Conservation (phyloP, 768 basidiomycete genomes). For the Suillus tomentosus region DNA sequence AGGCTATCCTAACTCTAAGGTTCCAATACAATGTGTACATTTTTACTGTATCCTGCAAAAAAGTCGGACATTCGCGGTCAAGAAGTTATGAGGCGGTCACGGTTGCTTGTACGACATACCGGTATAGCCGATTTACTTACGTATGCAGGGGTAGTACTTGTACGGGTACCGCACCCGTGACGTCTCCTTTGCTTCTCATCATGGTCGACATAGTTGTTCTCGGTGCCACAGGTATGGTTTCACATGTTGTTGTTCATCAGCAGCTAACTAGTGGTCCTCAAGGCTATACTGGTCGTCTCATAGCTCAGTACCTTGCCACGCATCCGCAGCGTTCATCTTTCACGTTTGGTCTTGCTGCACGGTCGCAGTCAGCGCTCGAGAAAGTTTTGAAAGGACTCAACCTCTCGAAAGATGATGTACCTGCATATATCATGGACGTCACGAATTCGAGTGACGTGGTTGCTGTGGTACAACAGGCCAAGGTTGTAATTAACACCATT, state of each 20-base stretch:
- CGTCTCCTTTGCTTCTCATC: slow-evolving; percentile 7
- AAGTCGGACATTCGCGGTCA: background rate
- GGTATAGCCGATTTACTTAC: background rate
- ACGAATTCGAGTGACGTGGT: slow-evolving; percentile 55
- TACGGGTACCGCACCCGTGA: background rate
- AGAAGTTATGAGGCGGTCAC: background rate
- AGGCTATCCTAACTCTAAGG: background rate
- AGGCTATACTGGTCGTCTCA: slow-evolving; percentile 73
- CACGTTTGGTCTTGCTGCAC: slow-evolving; percentile 68
- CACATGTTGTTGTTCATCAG: slow-evolving; percentile 5
- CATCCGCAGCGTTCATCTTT: slow-evolving; percentile 65
- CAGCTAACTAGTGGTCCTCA: slow-evolving; percentile 2
- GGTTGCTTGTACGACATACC: background rate
- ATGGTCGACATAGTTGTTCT: slow-evolving; percentile 66
- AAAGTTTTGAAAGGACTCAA: slow-evolving; percentile 47
- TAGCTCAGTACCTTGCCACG: slow-evolving; percentile 61
- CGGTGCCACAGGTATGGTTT: slow-evolving; percentile 59
- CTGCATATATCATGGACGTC: slow-evolving; percentile 60
- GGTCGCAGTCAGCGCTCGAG: slow-evolving; percentile 65
- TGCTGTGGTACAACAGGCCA: slow-evolving; percentile 52
- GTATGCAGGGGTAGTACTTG: background rate
- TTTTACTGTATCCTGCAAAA: background rate
- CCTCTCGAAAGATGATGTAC: slow-evolving; percentile 43
- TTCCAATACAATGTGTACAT: background rate
- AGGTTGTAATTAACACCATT: slow-evolving; percentile 75